Base-by-base conservation (phyloP, 2,329 filamentous ascomycete genomes). In the Penicillium crustosum region DNA sequence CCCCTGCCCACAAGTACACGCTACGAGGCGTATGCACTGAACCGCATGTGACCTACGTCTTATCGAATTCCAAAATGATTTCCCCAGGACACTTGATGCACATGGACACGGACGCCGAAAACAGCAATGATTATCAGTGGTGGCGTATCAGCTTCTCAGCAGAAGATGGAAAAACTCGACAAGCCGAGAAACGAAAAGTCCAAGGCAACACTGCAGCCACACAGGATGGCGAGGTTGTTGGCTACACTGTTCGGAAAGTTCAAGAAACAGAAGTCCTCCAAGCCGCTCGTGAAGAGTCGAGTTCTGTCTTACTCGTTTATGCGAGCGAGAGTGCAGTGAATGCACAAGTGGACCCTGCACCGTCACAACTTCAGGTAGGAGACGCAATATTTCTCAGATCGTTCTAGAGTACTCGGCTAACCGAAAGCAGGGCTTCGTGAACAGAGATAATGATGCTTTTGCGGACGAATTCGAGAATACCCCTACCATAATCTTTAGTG, bases 21-120 rank as follows among this genome's bases (percentile, higher is more conserved):
- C 76, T 87, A 23, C 79, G 81, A 44, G 85, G 85, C 29, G 81
- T 87, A 6, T 82, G 82, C 38, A 86, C 84, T 4, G 78, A 81
- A 49, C 78, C 82, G 1, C 80, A 83, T 64, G 78, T 85, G 27
- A 83, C 81, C 35, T 87, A 86, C 63, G 70, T 87, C 17, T 75
- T 84, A 19, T 76, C 77, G 27, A 75, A 74, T 6, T 71, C 64
- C 13, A 66, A 53, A 4, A 38, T 61, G 9, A 56, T 61, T n/a
- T 49, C 51, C 17, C 62, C 72, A 25, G 55, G 62, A 2, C 58
- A 68, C 61, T 62, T 62, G 44, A 72, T 73, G 49, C 71, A 76
- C 48, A 63, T 73, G 23, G 66, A 70, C 29, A 61, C 58, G 21
- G 66, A 69, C 29, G 62, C 57, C 7, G 59, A 60, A 17, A 63